Conservation (phyloP, 78 protist species). For the Pigoraptor vietnamica region DNA sequence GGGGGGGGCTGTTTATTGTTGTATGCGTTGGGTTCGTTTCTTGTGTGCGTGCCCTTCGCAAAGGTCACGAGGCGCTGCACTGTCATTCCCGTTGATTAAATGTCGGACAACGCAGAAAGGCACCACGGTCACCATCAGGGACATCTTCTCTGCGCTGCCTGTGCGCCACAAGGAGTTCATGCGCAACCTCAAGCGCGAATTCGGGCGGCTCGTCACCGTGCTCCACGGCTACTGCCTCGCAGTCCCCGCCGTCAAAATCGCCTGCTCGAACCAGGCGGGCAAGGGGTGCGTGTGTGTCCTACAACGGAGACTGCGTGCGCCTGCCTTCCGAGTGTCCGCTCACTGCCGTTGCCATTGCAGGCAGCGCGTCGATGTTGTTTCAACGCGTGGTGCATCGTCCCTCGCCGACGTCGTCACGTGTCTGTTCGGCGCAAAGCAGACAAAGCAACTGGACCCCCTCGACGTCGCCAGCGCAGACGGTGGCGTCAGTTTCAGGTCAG, state of each 20-base stretch:
- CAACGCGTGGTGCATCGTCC: too few species aligned
- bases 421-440: constrained; percentile 56
- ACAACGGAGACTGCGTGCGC: too few species aligned
- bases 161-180: constrained; percentile 70
- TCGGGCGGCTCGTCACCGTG: constrained; percentile 5
- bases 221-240: constrained; percentile 73
- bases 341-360: too few species aligned
- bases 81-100: background rate
- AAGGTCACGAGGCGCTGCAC: too few species aligned
- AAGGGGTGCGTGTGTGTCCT: constrained; percentile 6
- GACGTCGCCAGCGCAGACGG: background rate
- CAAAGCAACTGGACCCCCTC: constrained; percentile 4
- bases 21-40: too few species aligned
- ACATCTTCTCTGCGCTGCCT: constrained; percentile 63
- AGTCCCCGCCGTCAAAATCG: constrained; percentile 1
- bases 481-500: background rate
- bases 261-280: constrained; percentile 8
- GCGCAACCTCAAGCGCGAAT: constrained; percentile 52
- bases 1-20: too few species aligned
- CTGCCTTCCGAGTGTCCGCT: too few species aligned
- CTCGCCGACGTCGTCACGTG: constrained; percentile 24
- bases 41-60: too few species aligned
- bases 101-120: constrained; percentile 34
- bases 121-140: constrained; percentile 61
- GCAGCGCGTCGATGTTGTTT: too few species aligned